Evolutionary conservation across 2,329 filamentous ascomycete species (phyloP).

Genomic region (Sclerotinia spermophila): DNA sequence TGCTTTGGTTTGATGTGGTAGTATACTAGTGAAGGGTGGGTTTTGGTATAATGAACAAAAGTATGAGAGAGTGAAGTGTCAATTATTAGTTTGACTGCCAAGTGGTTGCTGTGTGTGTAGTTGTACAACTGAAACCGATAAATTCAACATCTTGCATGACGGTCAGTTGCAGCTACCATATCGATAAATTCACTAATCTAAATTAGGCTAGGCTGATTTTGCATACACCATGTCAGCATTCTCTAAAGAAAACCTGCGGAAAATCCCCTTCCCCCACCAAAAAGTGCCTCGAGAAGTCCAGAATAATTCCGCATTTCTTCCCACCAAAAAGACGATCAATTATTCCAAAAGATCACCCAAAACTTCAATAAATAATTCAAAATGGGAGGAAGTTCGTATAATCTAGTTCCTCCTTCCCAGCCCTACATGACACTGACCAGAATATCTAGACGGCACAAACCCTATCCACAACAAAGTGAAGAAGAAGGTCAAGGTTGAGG

Average conservation of each 20-base stretch:
- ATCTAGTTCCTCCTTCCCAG: background rate
- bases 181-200: background rate
- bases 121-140: background rate
- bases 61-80: background rate
- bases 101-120: background rate
- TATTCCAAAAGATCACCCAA: background rate
- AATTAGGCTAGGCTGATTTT: background rate
- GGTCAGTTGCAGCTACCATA: slow-evolving; percentile 14
- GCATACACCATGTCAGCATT: background rate
- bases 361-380: slow-evolving; percentile 37
- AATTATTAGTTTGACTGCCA: background rate
- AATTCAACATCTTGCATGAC: slow-evolving; percentile 15
- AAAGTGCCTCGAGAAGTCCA: slow-evolving; percentile 8
- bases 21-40: background rate
- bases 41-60: background rate
- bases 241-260: slow-evolving; percentile 14
- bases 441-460: slow-evolving; percentile 10
- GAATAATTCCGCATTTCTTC: slow-evolving; percentile 14
- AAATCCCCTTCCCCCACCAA: slow-evolving; percentile 11
- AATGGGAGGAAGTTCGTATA: slow-evolving; percentile 54
- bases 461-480: slow-evolving; percentile 67
- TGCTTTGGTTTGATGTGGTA: background rate
- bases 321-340: background rate
- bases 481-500: slow-evolving; percentile 70
- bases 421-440: slow-evolving; percentile 39